Conservation (phyloP, 768 basidiomycete species). For the Udeniomyces megalosporus region DNA sequence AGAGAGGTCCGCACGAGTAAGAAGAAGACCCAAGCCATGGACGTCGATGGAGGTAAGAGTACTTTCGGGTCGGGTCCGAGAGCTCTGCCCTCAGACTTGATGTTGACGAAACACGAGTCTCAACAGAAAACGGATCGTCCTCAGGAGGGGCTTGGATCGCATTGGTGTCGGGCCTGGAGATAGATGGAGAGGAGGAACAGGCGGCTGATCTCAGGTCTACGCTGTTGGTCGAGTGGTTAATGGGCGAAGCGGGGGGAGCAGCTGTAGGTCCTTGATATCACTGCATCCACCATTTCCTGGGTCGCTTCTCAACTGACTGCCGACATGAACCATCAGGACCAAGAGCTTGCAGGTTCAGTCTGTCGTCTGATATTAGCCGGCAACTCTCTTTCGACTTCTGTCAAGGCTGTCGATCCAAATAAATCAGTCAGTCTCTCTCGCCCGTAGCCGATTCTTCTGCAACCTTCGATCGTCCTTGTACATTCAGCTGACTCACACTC, state of each 20-base stretch:
- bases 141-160: slow-evolving; percentile 66
- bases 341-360: slow-evolving; percentile 38
- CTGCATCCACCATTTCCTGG: neutral
- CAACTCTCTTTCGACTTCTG: slow-evolving; percentile 53
- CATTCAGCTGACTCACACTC: neutral
- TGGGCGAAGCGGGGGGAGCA: slow-evolving; percentile 59
- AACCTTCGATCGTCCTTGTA: too few relatives aligned
- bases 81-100: neutral
- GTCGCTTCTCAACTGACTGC: neutral
- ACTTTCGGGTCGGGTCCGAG: neutral
- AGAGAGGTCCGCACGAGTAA: slow-evolving; percentile 1
- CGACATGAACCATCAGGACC: slow-evolving; percentile 33
- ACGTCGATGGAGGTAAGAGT: slow-evolving; percentile 48
- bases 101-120: neutral
- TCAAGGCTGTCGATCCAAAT: slow-evolving; percentile 26
- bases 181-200: slow-evolving; percentile 40
- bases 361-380: slow-evolving; percentile 78
- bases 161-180: slow-evolving; percentile 64
- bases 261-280: slow-evolving; percentile 27
- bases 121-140: too few relatives aligned
- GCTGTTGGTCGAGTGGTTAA: slow-evolving; percentile 76
- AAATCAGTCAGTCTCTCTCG: neutral
- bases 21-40: slow-evolving; percentile 36
- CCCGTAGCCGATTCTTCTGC: neutral
- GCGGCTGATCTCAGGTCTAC: slow-evolving; percentile 48